phyloP scores from a whole-genome alignment of 768 basidiomycete genomes.

The Lentinula boryana region DNA sequence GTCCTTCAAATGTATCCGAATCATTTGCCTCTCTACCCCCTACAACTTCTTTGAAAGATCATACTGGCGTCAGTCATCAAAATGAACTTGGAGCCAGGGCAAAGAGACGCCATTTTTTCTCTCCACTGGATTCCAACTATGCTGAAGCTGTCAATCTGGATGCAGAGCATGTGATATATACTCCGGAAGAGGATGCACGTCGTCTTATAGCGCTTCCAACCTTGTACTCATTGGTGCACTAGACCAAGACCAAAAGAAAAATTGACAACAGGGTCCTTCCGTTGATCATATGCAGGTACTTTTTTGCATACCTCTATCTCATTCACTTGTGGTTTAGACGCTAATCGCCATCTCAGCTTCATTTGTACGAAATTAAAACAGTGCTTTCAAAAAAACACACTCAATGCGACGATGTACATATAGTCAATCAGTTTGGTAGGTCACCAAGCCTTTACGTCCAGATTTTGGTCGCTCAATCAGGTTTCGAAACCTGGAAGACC shows the following conservation, averaged over 20 bases:
- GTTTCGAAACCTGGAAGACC: conserved; percentile 26
- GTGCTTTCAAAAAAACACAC: neutral
- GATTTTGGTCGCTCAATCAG: neutral
- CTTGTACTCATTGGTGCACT: neutral
- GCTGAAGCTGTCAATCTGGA: conserved; percentile 47
- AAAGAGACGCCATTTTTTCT: conserved; percentile 36
- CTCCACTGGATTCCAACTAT: conserved; percentile 34
- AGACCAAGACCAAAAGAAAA: conserved; percentile 33
- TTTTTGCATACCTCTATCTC: neutral
- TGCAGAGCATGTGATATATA: conserved; percentile 42
- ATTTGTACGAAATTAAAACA: neutral
- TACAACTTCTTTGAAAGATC: neutral
- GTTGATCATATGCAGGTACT: conserved; percentile 43
- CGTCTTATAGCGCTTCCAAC: neutral
- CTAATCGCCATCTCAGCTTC: conserved; percentile 3
- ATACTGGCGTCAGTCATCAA: neutral
- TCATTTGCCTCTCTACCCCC: neutral
- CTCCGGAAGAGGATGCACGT: conserved; percentile 40
- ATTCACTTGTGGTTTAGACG: conserved; percentile 36
- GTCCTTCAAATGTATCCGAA: neutral
- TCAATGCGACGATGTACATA: neutral
- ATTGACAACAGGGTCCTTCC: conserved; percentile 46
- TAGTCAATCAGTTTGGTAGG: conserved; percentile 45
- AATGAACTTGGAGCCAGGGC: neutral
- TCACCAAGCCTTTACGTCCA: neutral